Base-by-base conservation (phyloP, 768 basidiomycete species). In the Pleurotus platypus region DNA sequence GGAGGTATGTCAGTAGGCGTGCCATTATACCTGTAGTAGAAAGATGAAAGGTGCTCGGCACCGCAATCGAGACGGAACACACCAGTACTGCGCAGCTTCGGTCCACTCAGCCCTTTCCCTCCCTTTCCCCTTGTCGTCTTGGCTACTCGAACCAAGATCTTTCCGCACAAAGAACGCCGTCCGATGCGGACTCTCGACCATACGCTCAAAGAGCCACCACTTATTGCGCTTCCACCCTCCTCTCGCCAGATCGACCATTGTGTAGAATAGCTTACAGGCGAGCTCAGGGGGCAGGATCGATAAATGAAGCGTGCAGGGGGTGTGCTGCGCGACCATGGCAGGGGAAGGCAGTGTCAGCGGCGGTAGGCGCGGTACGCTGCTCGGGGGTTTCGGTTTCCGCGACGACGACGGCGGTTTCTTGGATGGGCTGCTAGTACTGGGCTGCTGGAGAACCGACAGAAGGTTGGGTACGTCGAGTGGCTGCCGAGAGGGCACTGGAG, bases 131-230 rank as follows among this genome's bases (percentile, higher is more conserved):
- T 27, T 6, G 15, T 74, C 70, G 39, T 79, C 73, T 49, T 82
- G 71, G 13, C 72, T 68, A 24, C 75, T 74, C 8, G 74, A 59
- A 3, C 77, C 75, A 56, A 78, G 72, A 26, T 72, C 76, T 61
- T 74, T 76, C 49, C 90, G 72, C 4, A 81, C 83, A 70, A 81
- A 93, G 69, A 92, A 91, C 1, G 87, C 82, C 1, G 91, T 89
- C n/a, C 83, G 76, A 70, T 93, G 91, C 3, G 91, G 90, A 62
- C 89, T 90, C 70, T 92, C 89, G 1, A 92, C 92, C 12, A 92
- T 59, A 18, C 85, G 77, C 64, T 93, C 90, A 68, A 90, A 87
- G 16, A 93, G 76, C 86, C 86, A 92, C 92, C 91, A 93, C 62
- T 85, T 89, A 59, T 89, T 90, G 49, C 83, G 75, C 60, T 79